phyloP scores from a whole-genome alignment of 2,329 filamentous ascomycete genomes.

The Aspergillus oerlinghausenensis region DNA sequence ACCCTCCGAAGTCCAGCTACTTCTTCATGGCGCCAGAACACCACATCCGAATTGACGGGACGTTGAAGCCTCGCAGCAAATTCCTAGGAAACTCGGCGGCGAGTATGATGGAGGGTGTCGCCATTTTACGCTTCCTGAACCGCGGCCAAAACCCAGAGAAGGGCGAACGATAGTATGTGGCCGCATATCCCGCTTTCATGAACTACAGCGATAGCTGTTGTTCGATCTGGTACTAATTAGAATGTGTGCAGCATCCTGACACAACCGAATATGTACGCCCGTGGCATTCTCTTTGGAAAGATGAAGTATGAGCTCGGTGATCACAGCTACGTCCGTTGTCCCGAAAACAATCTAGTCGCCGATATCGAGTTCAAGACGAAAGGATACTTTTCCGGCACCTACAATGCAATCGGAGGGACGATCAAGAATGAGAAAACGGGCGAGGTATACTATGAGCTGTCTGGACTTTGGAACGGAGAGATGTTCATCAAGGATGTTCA shows the following conservation, averaged over 20 bases:
- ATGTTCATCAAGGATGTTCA: conserved; percentile 86
- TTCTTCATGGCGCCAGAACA: conserved; percentile 97
- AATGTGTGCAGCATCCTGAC: conserved; percentile 66
- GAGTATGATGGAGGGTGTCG: conserved; percentile 96
- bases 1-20: conserved; percentile 97
- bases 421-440: conserved; percentile 87
- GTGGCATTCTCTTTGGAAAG: conserved; percentile 94
- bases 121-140: conserved; percentile 78
- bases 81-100: conserved; percentile 97
- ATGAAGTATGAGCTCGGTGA: conserved; percentile 99
- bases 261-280: conserved; percentile 98
- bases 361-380: conserved; percentile 99
- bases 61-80: conserved; percentile 87
- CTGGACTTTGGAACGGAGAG: conserved; percentile 87
- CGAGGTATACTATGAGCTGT: conserved; percentile 84
- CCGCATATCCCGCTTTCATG: background rate
- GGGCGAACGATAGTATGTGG: conserved; percentile 80
- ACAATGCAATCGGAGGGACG: conserved; percentile 88
- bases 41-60: conserved; percentile 90
- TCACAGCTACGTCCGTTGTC: conserved; percentile 87
- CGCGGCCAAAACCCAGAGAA: conserved; percentile 58
- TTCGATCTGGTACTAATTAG: background rate
- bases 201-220: background rate
- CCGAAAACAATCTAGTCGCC: conserved; percentile 77
- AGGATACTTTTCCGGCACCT: conserved; percentile 92